A percentile compares a stretch with the other conserved stretches of the same genome.
Conservation (phyloP, 2,329 filamentous ascomycete species). For the Neopestalotiopsis clavispora region DNA sequence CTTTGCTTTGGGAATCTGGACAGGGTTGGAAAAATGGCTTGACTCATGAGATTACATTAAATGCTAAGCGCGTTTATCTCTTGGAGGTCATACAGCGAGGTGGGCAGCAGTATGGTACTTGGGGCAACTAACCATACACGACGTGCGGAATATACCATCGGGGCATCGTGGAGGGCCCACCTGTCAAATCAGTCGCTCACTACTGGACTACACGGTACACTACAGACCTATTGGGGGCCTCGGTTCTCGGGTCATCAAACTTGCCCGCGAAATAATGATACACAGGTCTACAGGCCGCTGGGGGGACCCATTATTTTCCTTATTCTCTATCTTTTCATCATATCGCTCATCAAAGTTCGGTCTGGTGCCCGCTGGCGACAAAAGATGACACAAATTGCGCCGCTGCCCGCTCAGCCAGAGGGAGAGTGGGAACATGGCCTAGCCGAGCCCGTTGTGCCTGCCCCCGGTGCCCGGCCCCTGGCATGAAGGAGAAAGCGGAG, state of each 20-base stretch:
- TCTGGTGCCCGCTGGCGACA: neutral
- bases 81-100: neutral
- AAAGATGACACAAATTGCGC: slow-evolving; percentile 2
- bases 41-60: slow-evolving; percentile 5
- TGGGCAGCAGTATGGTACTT: slow-evolving; percentile 10
- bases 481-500: slow-evolving; percentile 2
- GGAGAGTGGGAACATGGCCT: neutral
- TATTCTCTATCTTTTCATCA: neutral
- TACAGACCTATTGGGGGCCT: neutral
- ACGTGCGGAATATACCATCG: neutral
- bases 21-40: neutral
- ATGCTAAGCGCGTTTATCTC: slow-evolving; percentile 11
- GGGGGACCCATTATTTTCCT: neutral
- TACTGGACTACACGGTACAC: too few species aligned
- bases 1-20: neutral
- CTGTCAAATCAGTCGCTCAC: slow-evolving; percentile 5
- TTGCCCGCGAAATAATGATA: neutral
- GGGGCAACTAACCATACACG: neutral
- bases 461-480: neutral
- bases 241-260: slow-evolving; percentile 10
- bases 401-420: neutral
- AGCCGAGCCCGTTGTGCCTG: neutral
- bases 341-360: neutral
- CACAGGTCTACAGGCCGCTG: neutral
- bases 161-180: neutral